Percentiles rank a stretch among this genome's conserved stretches.
phyloP scores from a whole-genome alignment of 2,329 filamentous ascomycete species.

The Dothistroma septosporum region DNA sequence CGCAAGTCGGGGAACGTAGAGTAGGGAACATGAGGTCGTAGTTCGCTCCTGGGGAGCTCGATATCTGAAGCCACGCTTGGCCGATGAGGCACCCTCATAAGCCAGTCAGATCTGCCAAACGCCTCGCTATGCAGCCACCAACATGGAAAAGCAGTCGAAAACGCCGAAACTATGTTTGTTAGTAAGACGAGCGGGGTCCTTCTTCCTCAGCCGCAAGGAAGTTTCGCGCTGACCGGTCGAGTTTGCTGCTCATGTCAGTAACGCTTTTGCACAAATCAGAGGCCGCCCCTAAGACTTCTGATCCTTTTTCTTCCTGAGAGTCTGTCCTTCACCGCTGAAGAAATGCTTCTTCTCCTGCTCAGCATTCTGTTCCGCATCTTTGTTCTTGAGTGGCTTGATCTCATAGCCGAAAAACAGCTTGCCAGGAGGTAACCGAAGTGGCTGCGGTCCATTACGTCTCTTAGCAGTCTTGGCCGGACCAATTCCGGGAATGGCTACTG shows the following conservation, averaged over 20 bases:
- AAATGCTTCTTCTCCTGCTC: slow-evolving; percentile 63
- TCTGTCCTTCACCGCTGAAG: slow-evolving; percentile 69
- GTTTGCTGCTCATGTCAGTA: background rate
- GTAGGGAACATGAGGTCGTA: background rate
- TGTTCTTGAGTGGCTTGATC: slow-evolving; percentile 80
- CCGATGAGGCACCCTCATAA: background rate
- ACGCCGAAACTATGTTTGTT: background rate
- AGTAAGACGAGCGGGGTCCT: background rate
- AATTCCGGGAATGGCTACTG: slow-evolving; percentile 34
- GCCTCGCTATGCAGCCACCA: background rate
- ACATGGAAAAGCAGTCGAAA: background rate
- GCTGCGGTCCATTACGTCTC: slow-evolving; percentile 74
- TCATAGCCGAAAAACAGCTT: slow-evolving; percentile 98
- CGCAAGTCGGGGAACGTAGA: too few species aligned
- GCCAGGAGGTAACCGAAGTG: slow-evolving; percentile 76
- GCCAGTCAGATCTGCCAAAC: background rate
- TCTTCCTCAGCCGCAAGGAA: background rate
- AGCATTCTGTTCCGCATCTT: slow-evolving; percentile 59
- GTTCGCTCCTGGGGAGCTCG: slow-evolving; percentile 26
- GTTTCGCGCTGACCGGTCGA: background rate
- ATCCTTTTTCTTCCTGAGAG: slow-evolving; percentile 70
- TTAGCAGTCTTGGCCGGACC: slow-evolving; percentile 30
- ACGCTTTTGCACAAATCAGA: background rate
- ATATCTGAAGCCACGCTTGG: background rate
- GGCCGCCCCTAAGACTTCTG: slow-evolving; percentile 8